A percentile compares a stretch with the other conserved stretches of the same genome.
phyloP scores from a whole-genome alignment of 805 yeast species.

The Candida endomychidarum region DNA sequence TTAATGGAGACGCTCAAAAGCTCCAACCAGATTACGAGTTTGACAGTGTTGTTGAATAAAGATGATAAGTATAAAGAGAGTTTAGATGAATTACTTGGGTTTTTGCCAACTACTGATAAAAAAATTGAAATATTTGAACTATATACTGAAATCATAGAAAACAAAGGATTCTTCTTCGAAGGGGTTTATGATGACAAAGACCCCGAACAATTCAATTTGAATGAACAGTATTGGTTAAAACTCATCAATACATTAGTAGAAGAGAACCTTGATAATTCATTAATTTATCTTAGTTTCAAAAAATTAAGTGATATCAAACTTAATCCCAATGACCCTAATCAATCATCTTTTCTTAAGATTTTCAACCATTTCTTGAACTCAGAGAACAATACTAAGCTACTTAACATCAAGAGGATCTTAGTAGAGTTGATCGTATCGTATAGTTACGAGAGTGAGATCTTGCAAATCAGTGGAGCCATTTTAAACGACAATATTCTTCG shows the following conservation, averaged over 20 bases:
- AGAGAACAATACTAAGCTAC: slow-evolving; percentile 49
- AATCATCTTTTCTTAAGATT: slow-evolving; percentile 50
- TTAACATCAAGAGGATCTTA: slow-evolving; percentile 59
- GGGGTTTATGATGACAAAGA: not conserved
- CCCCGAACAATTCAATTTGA: slow-evolving; percentile 14
- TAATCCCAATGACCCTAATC: slow-evolving; percentile 19
- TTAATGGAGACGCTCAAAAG: slow-evolving; percentile 21
- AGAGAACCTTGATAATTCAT: slow-evolving; percentile 21
- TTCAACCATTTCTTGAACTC: slow-evolving; percentile 55
- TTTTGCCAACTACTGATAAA: slow-evolving; percentile 17
- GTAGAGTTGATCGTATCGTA: slow-evolving; percentile 65
- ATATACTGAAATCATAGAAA: slow-evolving; percentile 5
- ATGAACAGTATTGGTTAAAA: slow-evolving; percentile 30
- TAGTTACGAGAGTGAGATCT: slow-evolving; percentile 59
- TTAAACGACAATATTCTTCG: slow-evolving; percentile 56
- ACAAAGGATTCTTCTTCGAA: not conserved
- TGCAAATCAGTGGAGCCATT: slow-evolving; percentile 50
- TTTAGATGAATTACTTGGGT: slow-evolving; percentile 22
- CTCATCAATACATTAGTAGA: slow-evolving; percentile 26
- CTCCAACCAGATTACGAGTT: slow-evolving; percentile 25
- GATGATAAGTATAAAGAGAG: slow-evolving; percentile 28
- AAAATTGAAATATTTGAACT: slow-evolving; percentile 1
- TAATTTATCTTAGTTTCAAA: slow-evolving; percentile 34
- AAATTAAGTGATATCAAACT: slow-evolving; percentile 28
- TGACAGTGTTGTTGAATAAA: slow-evolving; percentile 30